Evolutionary conservation across 1,284 basidiomycete species (phyloP), one percentile per base, ranked within the genome.

Genomic region (Ceratobasidium sp.): DNA sequence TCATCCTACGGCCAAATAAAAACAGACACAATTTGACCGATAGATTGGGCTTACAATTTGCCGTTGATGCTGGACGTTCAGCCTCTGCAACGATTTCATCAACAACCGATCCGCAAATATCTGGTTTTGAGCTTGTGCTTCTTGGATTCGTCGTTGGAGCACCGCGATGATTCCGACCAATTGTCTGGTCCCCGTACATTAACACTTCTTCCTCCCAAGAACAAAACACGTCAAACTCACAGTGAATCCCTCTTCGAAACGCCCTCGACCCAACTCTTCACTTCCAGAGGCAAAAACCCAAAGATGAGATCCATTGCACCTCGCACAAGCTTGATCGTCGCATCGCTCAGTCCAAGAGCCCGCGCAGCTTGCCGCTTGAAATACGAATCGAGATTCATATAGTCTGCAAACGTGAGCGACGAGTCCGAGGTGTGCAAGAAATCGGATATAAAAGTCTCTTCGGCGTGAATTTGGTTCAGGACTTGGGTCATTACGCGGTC

Each of bases 241-340:
- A 96, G 84, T 72, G 82, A 85, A 79, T 97, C 96, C 77, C 87
- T 89, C 36, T 86, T 84, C 57, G 96, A 79, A 0, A 92, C 91
- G 18, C 82, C 85, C 76, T 98, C 96, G 14, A 95, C 84, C 91
- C 94, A 98, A 8, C 84, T 81, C 80, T 94, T 94, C 74, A 97
- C 77, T 79, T 97, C 95, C 1, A 85, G 84, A 3, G 92, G 90
- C 21, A 99, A 82, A 82, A 97, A 98, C 8, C 95, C 94, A 80
- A 98, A 99, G 73, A 98, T 95, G 59, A 97, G 83, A 76, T 98
- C 96, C 90, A 98, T 89, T 21, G 94, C 94, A 5, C 89, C 89
- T 28, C 92, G 88, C 30, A 95, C 86, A 10, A 97, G 86, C 81
- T 96, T 96, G 72, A 86, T 79, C 23, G 94, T 94, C 18, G 87